These are phyloP conservation scores for Dittrichia graveolens DNA, from an alignment of 129 eudicot species.

Conservation along the genomic window DNA sequence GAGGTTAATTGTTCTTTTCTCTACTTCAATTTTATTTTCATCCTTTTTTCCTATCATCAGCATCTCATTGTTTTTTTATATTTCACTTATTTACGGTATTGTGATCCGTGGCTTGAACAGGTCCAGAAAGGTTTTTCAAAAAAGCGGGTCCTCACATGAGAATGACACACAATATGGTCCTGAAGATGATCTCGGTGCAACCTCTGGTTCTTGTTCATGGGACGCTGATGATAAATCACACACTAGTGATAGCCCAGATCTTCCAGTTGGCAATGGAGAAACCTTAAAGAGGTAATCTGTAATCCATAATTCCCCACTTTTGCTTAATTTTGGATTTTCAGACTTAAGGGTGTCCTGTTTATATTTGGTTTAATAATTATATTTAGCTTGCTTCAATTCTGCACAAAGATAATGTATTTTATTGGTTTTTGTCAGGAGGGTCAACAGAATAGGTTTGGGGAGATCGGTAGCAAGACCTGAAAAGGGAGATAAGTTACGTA, in stretches of 20 bases:
- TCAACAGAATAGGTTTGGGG: slow-evolving; percentile 45
- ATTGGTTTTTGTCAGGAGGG: slow-evolving; percentile 30
- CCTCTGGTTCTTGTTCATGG: slow-evolving; percentile 70
- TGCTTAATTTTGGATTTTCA: neutral
- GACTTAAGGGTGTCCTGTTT: slow-evolving; percentile 12
- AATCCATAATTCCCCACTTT: neutral
- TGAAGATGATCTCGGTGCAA: slow-evolving; percentile 45
- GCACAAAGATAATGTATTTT: neutral
- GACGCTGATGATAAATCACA: slow-evolving; percentile 62
- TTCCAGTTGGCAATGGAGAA: slow-evolving; percentile 41
- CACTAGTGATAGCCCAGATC: slow-evolving; percentile 58
- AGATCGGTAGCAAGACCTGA: slow-evolving; percentile 43
- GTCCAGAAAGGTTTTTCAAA: slow-evolving; percentile 48
- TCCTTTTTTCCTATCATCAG: neutral
- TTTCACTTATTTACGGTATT: neutral
- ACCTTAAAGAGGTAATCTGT: slow-evolving; percentile 46
- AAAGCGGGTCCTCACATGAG: slow-evolving; percentile 38
- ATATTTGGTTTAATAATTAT: neutral
- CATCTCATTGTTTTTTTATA: neutral
- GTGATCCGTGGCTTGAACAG: slow-evolving; percentile 41
- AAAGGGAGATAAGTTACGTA: slow-evolving; percentile 57
- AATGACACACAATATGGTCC: slow-evolving; percentile 41
- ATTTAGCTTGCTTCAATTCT: neutral
- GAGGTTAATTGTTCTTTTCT: slow-evolving; percentile 47
- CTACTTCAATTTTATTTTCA: slow-evolving; percentile 1